These are phyloP conservation scores for Sistotremastrum niveocremeum DNA, from an alignment of 768 basidiomycete genomes.

Conservation along the genomic window DNA sequence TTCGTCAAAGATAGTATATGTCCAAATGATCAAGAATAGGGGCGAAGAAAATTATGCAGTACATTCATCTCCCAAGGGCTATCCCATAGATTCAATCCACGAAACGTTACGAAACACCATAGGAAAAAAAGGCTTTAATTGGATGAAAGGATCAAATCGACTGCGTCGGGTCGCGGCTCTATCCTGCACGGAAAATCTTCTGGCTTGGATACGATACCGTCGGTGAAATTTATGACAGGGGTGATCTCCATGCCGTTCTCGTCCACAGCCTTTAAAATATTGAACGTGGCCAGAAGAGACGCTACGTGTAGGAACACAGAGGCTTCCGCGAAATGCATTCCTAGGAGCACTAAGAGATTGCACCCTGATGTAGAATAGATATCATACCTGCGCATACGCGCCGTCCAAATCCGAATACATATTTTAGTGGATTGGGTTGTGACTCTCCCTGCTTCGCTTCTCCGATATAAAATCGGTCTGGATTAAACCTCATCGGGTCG, in stretches of 20 bases:
- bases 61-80: too few relatives aligned
- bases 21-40: too few relatives aligned
- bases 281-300: constrained; percentile 13
- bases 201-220: constrained; percentile 11
- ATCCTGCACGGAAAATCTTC: not conserved
- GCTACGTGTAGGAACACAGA: constrained; percentile 5
- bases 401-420: not conserved
- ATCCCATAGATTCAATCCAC: too few relatives aligned
- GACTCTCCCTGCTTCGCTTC: not conserved
- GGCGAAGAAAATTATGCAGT: too few relatives aligned
- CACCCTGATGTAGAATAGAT: not conserved
- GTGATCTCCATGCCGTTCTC: constrained; percentile 17
- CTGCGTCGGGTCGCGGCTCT: not conserved
- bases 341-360: constrained; percentile 4
- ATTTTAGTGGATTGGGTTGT: not conserved
- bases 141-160: not conserved
- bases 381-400: constrained; percentile 1
- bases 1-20: too few relatives aligned
- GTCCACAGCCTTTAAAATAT: constrained; percentile 18
- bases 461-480: constrained; percentile 16
- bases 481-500: constrained; percentile 20
- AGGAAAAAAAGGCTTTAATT: too few relatives aligned
- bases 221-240: constrained; percentile 13
- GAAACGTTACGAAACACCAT: too few relatives aligned
- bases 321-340: constrained; percentile 11